Evolutionary conservation across 495 filamentous ascomycete species (phyloP).

Genomic region (Elaphomyces granulatus): DNA sequence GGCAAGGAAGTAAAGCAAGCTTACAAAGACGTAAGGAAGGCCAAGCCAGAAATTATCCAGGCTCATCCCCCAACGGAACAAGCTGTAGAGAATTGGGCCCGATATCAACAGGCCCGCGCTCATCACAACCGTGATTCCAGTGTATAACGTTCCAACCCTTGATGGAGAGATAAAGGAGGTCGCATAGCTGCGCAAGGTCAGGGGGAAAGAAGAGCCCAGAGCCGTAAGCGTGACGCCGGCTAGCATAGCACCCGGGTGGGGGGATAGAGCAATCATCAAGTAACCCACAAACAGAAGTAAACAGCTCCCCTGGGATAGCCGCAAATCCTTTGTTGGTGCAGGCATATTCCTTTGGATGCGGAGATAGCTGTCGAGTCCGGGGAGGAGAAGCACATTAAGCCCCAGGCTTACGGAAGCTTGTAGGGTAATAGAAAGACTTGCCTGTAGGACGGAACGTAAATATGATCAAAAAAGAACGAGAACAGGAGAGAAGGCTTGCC

Average conservation of each 20-base stretch:
- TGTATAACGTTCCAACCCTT: constrained; percentile 22
- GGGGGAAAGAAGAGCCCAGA: constrained; percentile 18
- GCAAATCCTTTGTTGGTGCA: constrained; percentile 18
- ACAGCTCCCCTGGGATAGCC: constrained; percentile 19
- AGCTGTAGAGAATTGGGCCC: constrained; percentile 22
- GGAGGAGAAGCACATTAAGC: constrained; percentile 20
- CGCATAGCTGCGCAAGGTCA: constrained; percentile 21
- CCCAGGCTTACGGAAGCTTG: constrained; percentile 22
- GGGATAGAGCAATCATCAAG: constrained; percentile 16
- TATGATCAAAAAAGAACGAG: background rate
- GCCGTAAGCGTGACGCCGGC: constrained; percentile 21
- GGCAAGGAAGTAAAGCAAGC: too few species aligned
- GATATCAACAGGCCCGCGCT: constrained; percentile 19
- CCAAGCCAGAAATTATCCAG: constrained; percentile 22
- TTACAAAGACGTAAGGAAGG: too few species aligned
- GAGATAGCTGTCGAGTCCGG: constrained; percentile 10
- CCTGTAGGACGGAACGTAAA: constrained; percentile 9
- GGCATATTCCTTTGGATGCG: constrained; percentile 16
- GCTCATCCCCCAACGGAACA: constrained; percentile 26
- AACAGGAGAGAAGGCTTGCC: background rate
- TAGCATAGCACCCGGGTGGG: constrained; percentile 20
- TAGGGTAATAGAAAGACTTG: constrained; percentile 27
- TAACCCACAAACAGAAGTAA: constrained; percentile 19
- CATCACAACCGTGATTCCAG: constrained; percentile 20
- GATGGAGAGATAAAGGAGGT: constrained; percentile 22